These are phyloP conservation scores for Trichosporon sp. DNA, from an alignment of 1,284 basidiomycete genomes.

Conservation along the genomic window DNA sequence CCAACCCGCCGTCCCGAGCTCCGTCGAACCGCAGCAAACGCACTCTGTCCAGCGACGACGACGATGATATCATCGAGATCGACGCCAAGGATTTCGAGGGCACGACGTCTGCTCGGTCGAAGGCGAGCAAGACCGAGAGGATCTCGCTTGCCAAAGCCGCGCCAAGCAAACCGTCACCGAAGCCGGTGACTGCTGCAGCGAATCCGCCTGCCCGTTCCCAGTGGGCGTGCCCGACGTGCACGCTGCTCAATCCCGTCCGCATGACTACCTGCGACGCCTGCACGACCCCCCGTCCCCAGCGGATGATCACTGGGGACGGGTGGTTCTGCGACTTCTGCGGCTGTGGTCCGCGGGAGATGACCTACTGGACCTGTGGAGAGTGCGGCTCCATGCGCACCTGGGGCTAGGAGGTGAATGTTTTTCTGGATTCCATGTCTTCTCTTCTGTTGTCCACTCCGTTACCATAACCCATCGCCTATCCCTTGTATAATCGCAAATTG, in stretches of 20 bases:
- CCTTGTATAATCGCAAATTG: neutral
- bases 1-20: neutral
- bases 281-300: constrained; percentile 53
- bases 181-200: constrained; percentile 3
- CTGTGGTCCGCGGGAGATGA: constrained; percentile 58
- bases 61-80: constrained; percentile 5
- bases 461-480: neutral
- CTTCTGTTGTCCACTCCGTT: neutral
- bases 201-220: constrained; percentile 14
- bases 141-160: neutral
- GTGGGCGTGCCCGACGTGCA: constrained; percentile 70
- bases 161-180: neutral
- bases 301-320: constrained; percentile 38
- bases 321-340: constrained; percentile 71
- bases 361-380: constrained; percentile 67
- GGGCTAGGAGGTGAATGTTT: constrained; percentile 34
- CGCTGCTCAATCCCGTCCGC: constrained; percentile 59
- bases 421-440: neutral
- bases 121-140: neutral
- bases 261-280: constrained; percentile 64
- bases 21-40: neutral
- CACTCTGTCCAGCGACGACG: neutral
- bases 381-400: constrained; percentile 64
- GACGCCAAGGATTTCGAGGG: neutral
- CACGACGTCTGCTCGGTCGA: neutral